Percentiles rank a stretch among this genome's conserved stretches.
phyloP scores from a whole-genome alignment of 768 basidiomycete genomes.

The Suillus decipiens region DNA sequence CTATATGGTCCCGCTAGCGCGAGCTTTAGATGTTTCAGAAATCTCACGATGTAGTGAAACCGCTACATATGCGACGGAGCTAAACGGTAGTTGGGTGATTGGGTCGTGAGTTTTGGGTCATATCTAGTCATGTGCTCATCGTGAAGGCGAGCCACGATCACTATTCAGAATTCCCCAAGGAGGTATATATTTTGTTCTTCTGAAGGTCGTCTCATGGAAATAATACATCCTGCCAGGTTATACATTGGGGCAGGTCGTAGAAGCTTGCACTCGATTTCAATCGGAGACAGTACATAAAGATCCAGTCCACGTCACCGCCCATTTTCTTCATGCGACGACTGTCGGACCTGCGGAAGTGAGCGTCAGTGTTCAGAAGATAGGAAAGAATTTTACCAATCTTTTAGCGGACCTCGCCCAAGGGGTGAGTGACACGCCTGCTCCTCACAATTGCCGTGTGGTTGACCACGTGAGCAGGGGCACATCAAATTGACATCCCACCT shows the following conservation, averaged over 20 bases:
- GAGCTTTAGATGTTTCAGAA: constrained; percentile 1
- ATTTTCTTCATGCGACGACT: constrained; percentile 52
- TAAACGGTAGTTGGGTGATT: constrained; percentile 50
- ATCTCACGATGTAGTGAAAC: neutral
- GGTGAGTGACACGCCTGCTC: constrained; percentile 34
- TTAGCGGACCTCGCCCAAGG: constrained; percentile 59
- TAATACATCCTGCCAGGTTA: constrained; percentile 45
- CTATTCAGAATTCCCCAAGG: constrained; percentile 52
- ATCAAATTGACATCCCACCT: constrained; percentile 54
- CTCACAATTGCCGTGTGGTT: neutral
- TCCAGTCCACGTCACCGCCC: constrained; percentile 60
- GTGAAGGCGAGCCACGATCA: neutral
- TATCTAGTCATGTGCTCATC: constrained; percentile 10
- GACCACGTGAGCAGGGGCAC: constrained; percentile 36
- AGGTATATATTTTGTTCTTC: constrained; percentile 34
- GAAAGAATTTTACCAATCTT: constrained; percentile 58
- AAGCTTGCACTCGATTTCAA: constrained; percentile 57
- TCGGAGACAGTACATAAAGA: constrained; percentile 49
- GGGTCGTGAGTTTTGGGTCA: constrained; percentile 38
- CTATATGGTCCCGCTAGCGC: neutral
- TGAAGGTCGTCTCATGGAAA: neutral
- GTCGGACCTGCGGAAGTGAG: constrained; percentile 46
- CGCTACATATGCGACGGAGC: constrained; percentile 15
- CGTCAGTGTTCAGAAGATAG: constrained; percentile 48
- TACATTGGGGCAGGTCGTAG: constrained; percentile 52